Conservation (phyloP, 148 eudicot genomes). For the Cornus kousa region DNA sequence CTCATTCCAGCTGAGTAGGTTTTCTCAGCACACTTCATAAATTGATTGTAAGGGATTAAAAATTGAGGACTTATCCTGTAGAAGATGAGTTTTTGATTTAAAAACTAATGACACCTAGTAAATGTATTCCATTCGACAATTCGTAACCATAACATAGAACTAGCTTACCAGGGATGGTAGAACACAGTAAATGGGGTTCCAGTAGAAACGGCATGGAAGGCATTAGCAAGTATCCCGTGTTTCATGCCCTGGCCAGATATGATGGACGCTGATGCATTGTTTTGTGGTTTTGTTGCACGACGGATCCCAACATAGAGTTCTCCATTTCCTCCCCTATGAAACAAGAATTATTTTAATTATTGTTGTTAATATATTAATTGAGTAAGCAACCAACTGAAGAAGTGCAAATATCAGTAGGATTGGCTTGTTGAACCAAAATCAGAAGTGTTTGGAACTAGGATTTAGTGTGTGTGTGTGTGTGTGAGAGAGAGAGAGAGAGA, state of each 20-base stretch:
- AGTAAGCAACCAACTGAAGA: not conserved
- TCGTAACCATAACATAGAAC: not conserved
- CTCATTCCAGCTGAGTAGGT: slow-evolving; percentile 15
- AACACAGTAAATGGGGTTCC: slow-evolving; percentile 18
- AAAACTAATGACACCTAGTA: not conserved
- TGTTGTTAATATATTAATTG: not conserved
- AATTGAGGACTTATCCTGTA: slow-evolving; percentile 19
- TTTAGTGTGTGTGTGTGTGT: no score
- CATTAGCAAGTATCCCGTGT: slow-evolving; percentile 21
- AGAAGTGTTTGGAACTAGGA: not conserved
- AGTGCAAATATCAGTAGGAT: not conserved
- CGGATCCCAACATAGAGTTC: slow-evolving; percentile 19
- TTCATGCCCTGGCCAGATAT: slow-evolving; percentile 17
- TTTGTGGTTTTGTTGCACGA: slow-evolving; percentile 7
- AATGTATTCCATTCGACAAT: not conserved
- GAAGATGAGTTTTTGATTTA: not conserved
- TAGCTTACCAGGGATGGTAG: slow-evolving; percentile 21
- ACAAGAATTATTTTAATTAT: not conserved
- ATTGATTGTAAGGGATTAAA: slow-evolving; percentile 14
- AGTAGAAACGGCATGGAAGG: slow-evolving; percentile 14
- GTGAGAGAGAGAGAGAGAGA: not conserved
- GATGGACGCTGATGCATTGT: slow-evolving; percentile 3
- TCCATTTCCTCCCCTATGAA: slow-evolving; percentile 19
- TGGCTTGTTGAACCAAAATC: no score
- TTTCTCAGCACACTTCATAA: slow-evolving; percentile 12